Evolutionary conservation across 768 basidiomycete genomes (phyloP).

Genomic region (Suillus alpinus): DNA sequence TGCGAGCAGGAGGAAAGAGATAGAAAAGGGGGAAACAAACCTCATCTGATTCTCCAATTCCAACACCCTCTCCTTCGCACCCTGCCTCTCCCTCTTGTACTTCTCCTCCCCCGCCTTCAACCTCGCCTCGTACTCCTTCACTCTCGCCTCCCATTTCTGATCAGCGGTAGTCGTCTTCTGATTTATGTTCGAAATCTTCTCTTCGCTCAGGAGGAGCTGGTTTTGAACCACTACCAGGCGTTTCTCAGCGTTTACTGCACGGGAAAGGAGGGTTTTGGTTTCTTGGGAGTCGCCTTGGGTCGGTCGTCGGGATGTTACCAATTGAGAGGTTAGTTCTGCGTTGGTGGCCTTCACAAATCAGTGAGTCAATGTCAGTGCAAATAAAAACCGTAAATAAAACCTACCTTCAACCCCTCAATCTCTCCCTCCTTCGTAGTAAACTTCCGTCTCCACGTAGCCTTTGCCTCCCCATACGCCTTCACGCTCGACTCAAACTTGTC

Average conservation of each 20-base stretch:
- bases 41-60: constrained; percentile 73
- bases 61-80: constrained; percentile 78
- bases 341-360: constrained; percentile 55
- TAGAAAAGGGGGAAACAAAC: constrained; percentile 36
- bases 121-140: constrained; percentile 85
- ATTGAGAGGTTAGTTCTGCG: constrained; percentile 68
- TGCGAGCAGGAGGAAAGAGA: neutral
- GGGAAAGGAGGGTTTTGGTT: constrained; percentile 63
- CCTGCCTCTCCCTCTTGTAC: constrained; percentile 91
- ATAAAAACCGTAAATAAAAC: constrained; percentile 9
- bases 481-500: constrained; percentile 89
- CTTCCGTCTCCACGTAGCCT: constrained; percentile 80
- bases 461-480: constrained; percentile 78
- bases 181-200: constrained; percentile 73
- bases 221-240: constrained; percentile 84
- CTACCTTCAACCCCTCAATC: constrained; percentile 80
- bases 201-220: constrained; percentile 80
- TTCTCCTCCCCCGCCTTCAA: constrained; percentile 85
- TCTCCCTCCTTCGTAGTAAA: constrained; percentile 85
- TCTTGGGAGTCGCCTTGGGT: constrained; percentile 63
- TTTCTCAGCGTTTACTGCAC: constrained; percentile 83
- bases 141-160: constrained; percentile 91
- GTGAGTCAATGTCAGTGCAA: neutral
- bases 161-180: constrained; percentile 73
- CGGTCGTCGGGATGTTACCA: constrained; percentile 60